Percentiles rank a stretch among this genome's conserved stretches.
phyloP scores from a whole-genome alignment of 108 stramenopile species.

The Nitzschia inconspicua region DNA sequence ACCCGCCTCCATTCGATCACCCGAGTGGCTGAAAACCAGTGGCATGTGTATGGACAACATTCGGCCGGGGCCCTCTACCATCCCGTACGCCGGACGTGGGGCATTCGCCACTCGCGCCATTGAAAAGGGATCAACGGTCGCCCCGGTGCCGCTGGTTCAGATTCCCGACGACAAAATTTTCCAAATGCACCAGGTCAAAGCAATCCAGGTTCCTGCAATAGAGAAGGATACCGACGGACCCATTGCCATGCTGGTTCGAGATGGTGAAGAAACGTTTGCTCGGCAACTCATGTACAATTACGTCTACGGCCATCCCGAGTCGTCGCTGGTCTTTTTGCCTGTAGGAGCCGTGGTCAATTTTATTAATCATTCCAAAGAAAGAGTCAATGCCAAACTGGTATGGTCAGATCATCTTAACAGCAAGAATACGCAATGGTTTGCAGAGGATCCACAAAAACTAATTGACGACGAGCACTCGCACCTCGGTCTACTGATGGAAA shows the following conservation, averaged over 20 bases:
- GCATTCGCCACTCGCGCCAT: constrained; percentile 73
- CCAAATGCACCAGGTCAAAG: constrained; percentile 41
- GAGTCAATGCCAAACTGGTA: constrained; percentile 68
- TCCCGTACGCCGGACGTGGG: constrained; percentile 78
- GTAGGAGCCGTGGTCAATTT: constrained; percentile 54
- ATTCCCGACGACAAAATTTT: constrained; percentile 49
- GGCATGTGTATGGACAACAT: constrained; percentile 84
- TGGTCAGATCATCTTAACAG: constrained; percentile 66
- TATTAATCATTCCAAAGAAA: constrained; percentile 71
- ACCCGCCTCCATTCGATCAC: constrained; percentile 26
- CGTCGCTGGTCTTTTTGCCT: constrained; percentile 56
- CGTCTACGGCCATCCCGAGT: constrained; percentile 67
- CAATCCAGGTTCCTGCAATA: constrained; percentile 32
- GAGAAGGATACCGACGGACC: background rate
- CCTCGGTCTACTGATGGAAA: constrained; percentile 65
- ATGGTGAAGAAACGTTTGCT: constrained; percentile 23
- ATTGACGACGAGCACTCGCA: constrained; percentile 48
- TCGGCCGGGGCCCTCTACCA: constrained; percentile 57
- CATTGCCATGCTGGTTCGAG: constrained; percentile 5
- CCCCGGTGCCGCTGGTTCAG: constrained; percentile 70
- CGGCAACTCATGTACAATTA: constrained; percentile 68
- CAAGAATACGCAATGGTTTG: too few relatives aligned
- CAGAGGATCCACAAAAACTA: too few relatives aligned
- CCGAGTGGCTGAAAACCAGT: constrained; percentile 62
- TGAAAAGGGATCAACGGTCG: constrained; percentile 53